A percentile compares a stretch with the other conserved stretches of the same genome.
These are phyloP conservation scores for Diplodia corticola DNA, from an alignment of 2,329 filamentous ascomycete genomes.

Conservation along the genomic window DNA sequence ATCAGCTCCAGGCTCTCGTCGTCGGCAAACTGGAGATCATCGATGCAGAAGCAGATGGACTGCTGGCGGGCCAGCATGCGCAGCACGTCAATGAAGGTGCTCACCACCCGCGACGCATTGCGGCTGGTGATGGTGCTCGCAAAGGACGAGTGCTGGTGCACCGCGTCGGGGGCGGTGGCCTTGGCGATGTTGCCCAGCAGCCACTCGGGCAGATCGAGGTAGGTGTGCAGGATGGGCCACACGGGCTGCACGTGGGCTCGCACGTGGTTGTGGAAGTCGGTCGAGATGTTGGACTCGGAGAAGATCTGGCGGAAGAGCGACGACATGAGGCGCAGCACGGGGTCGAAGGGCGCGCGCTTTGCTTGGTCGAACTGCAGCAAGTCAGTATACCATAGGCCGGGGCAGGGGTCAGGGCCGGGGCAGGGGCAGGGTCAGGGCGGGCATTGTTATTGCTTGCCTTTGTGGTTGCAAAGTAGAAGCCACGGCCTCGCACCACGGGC, in stretches of 20 bases:
- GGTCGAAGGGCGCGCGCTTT: slow-evolving; percentile 61
- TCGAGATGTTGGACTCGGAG: slow-evolving; percentile 62
- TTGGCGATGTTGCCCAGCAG: slow-evolving; percentile 38
- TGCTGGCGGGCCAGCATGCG: slow-evolving; percentile 79
- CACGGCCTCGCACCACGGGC: slow-evolving; percentile 55
- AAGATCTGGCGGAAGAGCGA: slow-evolving; percentile 65
- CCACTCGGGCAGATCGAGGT: slow-evolving; percentile 70
- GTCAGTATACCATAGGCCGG: neutral
- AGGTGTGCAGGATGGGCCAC: slow-evolving; percentile 58
- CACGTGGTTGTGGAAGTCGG: slow-evolving; percentile 61
- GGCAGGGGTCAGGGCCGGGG: neutral
- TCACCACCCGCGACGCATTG: slow-evolving; percentile 64
- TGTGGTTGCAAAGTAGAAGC: slow-evolving; percentile 59
- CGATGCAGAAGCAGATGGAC: slow-evolving; percentile 83
- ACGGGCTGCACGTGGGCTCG: slow-evolving; percentile 57
- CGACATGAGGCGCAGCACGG: slow-evolving; percentile 60
- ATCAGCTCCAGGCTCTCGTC: slow-evolving; percentile 83
- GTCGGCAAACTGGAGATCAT: slow-evolving; percentile 89
- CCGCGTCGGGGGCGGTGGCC: slow-evolving; percentile 30
- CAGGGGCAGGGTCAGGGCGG: no score
- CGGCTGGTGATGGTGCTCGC: slow-evolving; percentile 1
- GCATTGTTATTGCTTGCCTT: slow-evolving; percentile 43
- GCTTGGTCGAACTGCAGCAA: slow-evolving; percentile 54
- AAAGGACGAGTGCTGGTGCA: slow-evolving; percentile 27
- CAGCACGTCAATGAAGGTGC: slow-evolving; percentile 83